These are phyloP conservation scores for Metrosideros polymorpha DNA, from an alignment of 441 rosid species.

Conservation along the genomic window DNA sequence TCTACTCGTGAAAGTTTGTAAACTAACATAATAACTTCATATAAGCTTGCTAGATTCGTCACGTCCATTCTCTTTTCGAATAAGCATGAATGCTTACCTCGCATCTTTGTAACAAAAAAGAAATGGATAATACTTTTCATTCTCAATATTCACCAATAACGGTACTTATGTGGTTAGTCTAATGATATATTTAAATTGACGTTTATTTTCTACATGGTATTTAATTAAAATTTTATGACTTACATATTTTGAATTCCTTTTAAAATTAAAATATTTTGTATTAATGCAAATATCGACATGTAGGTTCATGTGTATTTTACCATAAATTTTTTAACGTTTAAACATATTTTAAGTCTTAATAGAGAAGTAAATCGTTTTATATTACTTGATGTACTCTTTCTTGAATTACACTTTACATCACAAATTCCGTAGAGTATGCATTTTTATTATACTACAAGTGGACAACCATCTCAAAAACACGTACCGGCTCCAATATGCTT, in stretches of 20 bases:
- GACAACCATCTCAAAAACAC: not conserved
- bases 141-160: not conserved
- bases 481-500: not conserved
- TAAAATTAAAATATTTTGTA: not conserved
- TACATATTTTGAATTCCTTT: not conserved
- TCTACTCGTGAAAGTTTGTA: not conserved
- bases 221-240: not conserved
- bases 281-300: not conserved
- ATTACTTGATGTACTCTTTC: not conserved
- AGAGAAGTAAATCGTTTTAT: not conserved
- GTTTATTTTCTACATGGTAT: not conserved
- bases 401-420: not conserved
- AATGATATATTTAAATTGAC: not conserved
- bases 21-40: not conserved
- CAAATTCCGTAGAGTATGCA: not conserved
- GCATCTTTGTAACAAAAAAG: not conserved
- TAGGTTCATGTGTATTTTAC: not conserved
- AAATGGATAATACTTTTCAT: not conserved
- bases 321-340: not conserved
- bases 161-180: not conserved
- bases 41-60: not conserved
- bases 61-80: accelerated
- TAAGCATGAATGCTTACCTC: not conserved
- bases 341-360: not conserved
- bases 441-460: not conserved